Conservation (phyloP, 2,329 filamentous ascomycete species). For the Xylaria sp. region DNA sequence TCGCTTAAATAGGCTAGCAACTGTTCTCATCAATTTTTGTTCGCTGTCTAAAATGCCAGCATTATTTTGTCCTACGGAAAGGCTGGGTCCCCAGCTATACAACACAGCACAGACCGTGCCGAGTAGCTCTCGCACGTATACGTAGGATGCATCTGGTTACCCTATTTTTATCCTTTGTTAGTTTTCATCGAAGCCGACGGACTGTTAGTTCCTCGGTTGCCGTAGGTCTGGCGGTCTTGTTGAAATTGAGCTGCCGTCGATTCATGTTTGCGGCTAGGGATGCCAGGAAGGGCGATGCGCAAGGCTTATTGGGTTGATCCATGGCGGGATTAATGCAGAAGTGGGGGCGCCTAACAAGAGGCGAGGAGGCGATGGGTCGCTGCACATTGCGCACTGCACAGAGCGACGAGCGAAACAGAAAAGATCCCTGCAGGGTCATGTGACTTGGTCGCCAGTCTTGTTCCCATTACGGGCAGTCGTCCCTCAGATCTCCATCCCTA, state of each 20-base stretch:
- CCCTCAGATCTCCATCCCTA: slow-evolving; percentile 26
- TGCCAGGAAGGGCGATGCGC: slow-evolving; percentile 7
- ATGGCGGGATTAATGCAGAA: slow-evolving; percentile 16
- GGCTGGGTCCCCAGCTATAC: not conserved
- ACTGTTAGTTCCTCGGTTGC: not conserved
- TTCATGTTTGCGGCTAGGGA: slow-evolving; percentile 9
- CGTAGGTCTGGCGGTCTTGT: not conserved
- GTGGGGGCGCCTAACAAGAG: slow-evolving; percentile 7
- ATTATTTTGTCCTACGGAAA: not conserved
- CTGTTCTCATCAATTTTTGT: not conserved
- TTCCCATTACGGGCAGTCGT: slow-evolving; percentile 13
- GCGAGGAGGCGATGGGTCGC: not conserved
- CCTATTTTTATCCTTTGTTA: slow-evolving; percentile 3
- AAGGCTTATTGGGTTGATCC: slow-evolving; percentile 22
- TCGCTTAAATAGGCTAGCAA: slow-evolving; percentile 22
- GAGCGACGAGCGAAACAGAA: too few species aligned
- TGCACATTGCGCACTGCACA: too few species aligned
- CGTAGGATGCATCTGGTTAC: too few species aligned
- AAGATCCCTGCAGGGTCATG: slow-evolving; percentile 33
- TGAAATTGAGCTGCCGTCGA: slow-evolving; percentile 3
- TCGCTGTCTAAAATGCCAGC: slow-evolving; percentile 3
- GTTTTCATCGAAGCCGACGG: not conserved
- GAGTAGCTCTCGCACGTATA: not conserved
- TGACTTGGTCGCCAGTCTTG: slow-evolving; percentile 26
- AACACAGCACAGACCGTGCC: not conserved